Conservation (phyloP, 495 filamentous ascomycete genomes). For the Talaromyces trachyspermus region DNA sequence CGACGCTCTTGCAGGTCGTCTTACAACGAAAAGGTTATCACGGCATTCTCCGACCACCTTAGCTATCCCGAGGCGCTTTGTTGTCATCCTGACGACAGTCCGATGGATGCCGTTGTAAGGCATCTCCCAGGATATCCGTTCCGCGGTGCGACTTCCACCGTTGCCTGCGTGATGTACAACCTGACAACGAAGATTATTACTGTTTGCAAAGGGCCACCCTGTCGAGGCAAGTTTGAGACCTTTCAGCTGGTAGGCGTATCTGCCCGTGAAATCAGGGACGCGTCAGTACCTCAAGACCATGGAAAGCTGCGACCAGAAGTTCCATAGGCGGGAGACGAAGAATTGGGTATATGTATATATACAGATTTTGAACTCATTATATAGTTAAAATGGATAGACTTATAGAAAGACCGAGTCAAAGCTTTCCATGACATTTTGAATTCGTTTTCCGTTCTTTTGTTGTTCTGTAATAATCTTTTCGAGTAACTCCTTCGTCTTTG, state of each 20-base stretch:
- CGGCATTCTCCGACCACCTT: slow-evolving; percentile 20
- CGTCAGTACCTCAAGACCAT: not conserved
- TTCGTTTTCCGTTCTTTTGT: not conserved
- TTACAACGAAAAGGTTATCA: slow-evolving; percentile 11
- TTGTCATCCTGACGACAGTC: not conserved
- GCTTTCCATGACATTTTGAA: not conserved
- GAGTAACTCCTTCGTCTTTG: slow-evolving; percentile 3
- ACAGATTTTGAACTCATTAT: not conserved
- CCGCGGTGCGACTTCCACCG: slow-evolving; percentile 17
- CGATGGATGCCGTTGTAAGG: not conserved
- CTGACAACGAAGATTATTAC: slow-evolving; percentile 17
- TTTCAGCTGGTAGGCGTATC: not conserved
- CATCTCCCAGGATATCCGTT: not conserved
- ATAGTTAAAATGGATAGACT: not conserved
- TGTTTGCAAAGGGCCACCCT: not conserved
- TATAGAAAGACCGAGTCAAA: not conserved
- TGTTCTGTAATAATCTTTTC: not conserved
- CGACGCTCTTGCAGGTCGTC: slow-evolving; percentile 3
- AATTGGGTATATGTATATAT: too few species aligned
- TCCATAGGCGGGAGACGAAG: too few species aligned
- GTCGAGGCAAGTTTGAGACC: not conserved
- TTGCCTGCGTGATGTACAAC: slow-evolving; percentile 22
- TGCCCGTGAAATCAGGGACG: not conserved
- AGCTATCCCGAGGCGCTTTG: slow-evolving; percentile 15
- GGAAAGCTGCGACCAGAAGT: not conserved